phyloP scores from a whole-genome alignment of 2,329 filamentous ascomycete species.

The Aspergillus texensis region DNA sequence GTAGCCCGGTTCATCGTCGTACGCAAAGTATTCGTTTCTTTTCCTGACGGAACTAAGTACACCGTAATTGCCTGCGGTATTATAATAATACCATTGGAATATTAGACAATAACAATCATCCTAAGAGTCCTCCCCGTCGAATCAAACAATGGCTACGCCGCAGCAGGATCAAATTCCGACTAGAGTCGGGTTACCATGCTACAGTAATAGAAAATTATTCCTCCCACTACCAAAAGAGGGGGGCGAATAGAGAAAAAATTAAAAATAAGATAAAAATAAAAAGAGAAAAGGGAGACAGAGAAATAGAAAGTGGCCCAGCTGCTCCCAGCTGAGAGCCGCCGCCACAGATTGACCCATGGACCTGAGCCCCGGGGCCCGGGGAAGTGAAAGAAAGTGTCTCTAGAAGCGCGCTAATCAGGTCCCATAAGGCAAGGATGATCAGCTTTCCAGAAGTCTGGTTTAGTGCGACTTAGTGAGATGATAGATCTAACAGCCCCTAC shows the following conservation, averaged over 20 bases:
- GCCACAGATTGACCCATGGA: slow-evolving; percentile 31
- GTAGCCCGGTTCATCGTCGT: slow-evolving; percentile 10
- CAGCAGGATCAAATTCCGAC: slow-evolving; percentile 19
- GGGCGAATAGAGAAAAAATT: slow-evolving; percentile 20
- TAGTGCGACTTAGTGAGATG: slow-evolving; percentile 39
- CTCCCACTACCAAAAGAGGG: slow-evolving; percentile 12
- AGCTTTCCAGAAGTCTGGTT: slow-evolving; percentile 38
- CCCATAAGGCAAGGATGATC: slow-evolving; percentile 38
- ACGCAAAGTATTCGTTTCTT: slow-evolving; percentile 6
- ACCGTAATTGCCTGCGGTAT: not conserved
- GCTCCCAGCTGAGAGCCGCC: slow-evolving; percentile 21
- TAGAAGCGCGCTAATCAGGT: slow-evolving; percentile 34
- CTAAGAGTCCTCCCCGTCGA: slow-evolving; percentile 8
- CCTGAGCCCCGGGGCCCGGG: slow-evolving; percentile 39
- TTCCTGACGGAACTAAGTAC: slow-evolving; percentile 5
- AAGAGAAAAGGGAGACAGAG: slow-evolving; percentile 12
- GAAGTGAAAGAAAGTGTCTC: slow-evolving; percentile 32
- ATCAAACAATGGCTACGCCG: slow-evolving; percentile 14
- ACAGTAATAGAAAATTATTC: not conserved
- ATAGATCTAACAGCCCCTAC: slow-evolving; percentile 37
- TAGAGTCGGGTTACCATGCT: slow-evolving; percentile 2
- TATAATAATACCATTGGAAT: not conserved
- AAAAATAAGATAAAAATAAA: slow-evolving; percentile 11
- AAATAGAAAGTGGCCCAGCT: slow-evolving; percentile 19
- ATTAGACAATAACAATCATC: not conserved